Base-by-base conservation (phyloP, 257 asterid genomes). In the Jacaranda mimosifolia region DNA sequence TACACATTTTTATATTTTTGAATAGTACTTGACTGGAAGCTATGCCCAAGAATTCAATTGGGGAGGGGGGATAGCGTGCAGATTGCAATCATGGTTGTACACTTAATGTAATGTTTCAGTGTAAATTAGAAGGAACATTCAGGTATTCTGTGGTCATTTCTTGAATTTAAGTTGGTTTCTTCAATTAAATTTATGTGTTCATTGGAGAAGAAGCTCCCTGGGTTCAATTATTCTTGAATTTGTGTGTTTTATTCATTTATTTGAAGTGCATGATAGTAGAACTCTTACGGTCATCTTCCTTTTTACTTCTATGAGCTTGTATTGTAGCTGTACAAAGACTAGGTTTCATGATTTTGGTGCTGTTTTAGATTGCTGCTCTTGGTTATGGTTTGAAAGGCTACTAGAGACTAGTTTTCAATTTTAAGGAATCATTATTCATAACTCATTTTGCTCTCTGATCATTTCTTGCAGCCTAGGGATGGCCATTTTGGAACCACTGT, bases 401-500 rank as follows among this genome's bases (percentile, higher is more conserved):
- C 15, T 11, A 18, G n/a, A 39, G 57, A n/a, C 8, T 67, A 21
- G 39, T 56, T 76, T 59, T 38, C 2, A 4, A n/a, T 40, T 58
- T 58, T 39, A 8, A 40, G 40, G 18, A 78, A 45, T 62, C 6
- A 7, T 66, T 18, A 13, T 35, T 65, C 15, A 2, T 17, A 14
- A 13, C 51, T 17, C 59, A 17, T 72, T 63, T 73, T 76, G 74
- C 60, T 73, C 42, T 69, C 68, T 59, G 70, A 15, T 70, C 77
- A 72, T 43, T 53, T 17, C 39, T 48, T 26, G 32, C 2, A 26
- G 32, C 32, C 32, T 26, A 26, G 77, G 2, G 1, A 26, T 26
- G 32, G 32, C 32, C 32, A 26, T 26, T 58, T 62, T 32, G 85
- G 82, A 52, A 26, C 32, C 2, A 26, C 32, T 26, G 2, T 26